phyloP scores from a whole-genome alignment of 2,329 filamentous ascomycete species.

The Juglanconis juglandina region DNA sequence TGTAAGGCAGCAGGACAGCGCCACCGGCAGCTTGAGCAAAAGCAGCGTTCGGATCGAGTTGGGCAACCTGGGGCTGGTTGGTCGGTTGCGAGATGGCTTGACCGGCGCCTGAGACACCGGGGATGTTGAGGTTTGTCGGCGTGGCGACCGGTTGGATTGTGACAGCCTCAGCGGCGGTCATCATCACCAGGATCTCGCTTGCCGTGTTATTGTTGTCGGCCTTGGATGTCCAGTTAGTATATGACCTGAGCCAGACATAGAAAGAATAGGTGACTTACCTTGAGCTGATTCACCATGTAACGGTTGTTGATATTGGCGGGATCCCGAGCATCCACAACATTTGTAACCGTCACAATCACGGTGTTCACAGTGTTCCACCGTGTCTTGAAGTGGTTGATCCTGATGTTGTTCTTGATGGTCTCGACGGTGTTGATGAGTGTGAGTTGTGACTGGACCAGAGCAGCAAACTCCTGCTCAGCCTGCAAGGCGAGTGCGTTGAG shows the following conservation, averaged over 20 bases:
- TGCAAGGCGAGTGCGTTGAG: conserved; percentile 31
- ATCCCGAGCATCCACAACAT: conserved; percentile 34
- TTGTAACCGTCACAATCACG: conserved; percentile 36
- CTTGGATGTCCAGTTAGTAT: conserved; percentile 8
- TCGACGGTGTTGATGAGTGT: conserved; percentile 35
- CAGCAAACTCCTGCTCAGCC: conserved; percentile 36
- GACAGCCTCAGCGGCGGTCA: conserved; percentile 34
- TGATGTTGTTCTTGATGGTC: conserved; percentile 41
- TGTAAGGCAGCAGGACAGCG: conserved; percentile 33
- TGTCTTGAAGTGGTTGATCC: conserved; percentile 36
- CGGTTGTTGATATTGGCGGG: conserved; percentile 28
- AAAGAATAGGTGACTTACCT: not conserved
- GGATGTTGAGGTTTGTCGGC: conserved; percentile 10
- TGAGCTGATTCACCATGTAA: conserved; percentile 38
- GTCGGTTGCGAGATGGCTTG: conserved; percentile 18
- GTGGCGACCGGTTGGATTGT: conserved; percentile 27
- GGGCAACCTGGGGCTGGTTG: conserved; percentile 20
- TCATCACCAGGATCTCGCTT: conserved; percentile 34
- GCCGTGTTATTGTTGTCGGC: conserved; percentile 34
- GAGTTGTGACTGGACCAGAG: conserved; percentile 34
- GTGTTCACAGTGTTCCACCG: conserved; percentile 28
- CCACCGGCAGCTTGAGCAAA: conserved; percentile 31
- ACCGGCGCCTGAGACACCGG: conserved; percentile 6
- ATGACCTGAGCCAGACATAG: not conserved
- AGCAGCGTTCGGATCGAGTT: conserved; percentile 29